Evolutionary conservation across 306 rosid genomes (phyloP).

Genomic region (Alnus rubra): DNA sequence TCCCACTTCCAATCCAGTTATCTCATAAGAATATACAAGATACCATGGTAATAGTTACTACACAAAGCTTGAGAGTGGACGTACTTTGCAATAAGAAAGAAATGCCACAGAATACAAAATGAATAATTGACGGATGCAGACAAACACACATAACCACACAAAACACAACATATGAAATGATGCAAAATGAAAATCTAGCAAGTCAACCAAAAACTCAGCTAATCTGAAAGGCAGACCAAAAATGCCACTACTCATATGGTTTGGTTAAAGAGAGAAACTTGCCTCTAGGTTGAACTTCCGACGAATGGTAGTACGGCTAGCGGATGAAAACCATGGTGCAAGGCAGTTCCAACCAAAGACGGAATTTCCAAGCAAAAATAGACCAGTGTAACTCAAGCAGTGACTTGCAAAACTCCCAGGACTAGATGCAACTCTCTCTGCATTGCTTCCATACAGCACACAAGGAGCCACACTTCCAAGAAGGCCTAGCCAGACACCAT

Average conservation of each 20-base stretch:
- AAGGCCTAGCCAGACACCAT: conserved; percentile 58
- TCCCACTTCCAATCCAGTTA: background rate
- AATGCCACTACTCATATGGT: background rate
- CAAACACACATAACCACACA: background rate
- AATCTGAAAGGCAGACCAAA: background rate
- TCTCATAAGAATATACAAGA: background rate
- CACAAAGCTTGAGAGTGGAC: background rate
- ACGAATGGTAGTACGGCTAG: conserved; percentile 81
- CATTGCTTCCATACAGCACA: conserved; percentile 89
- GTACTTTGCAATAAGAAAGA: background rate
- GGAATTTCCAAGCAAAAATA: conserved; percentile 67
- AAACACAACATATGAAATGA: background rate
- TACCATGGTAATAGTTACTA: background rate
- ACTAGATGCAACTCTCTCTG: conserved; percentile 70
- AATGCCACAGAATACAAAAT: background rate
- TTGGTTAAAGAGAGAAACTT: conserved; percentile 29
- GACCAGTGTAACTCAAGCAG: conserved; percentile 73
- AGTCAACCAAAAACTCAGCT: background rate
- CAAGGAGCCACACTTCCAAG: conserved; percentile 97
- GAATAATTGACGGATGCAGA: background rate
- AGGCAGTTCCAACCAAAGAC: conserved; percentile 78
- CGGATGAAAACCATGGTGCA: conserved; percentile 80
- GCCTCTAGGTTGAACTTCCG: conserved; percentile 93
- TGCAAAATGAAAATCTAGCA: background rate
- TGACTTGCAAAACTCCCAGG: conserved; percentile 76